Evolutionary conservation across 2,329 filamentous ascomycete genomes (phyloP), one percentile per base, ranked within the genome.

Genomic region (Aspergillus alliaceus): DNA sequence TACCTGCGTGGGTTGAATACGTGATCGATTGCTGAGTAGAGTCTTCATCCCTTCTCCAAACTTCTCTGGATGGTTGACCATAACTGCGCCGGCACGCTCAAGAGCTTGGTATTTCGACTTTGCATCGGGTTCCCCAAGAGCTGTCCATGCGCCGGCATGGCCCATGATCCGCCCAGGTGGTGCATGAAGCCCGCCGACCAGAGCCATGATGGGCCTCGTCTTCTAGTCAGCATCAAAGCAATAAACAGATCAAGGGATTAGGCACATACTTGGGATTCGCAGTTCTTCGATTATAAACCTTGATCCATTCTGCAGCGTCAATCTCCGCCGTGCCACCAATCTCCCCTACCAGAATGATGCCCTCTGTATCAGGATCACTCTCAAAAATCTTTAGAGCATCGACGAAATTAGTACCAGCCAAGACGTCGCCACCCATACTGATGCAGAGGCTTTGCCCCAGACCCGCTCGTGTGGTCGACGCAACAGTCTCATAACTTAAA

Each of bases 401-500:
- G 1, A 87, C 82, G 61, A 93, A 86, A 55, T 87, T 87, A 2
- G 90, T 93, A 0, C 90, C 90, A 1, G 87, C 85, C 55, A 91
- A 76, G 34, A 89, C 81, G 67, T 93, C 90, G 2, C 90, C 90
- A 2, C 90, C 90, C 79, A 93, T 88, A 15, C 88, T 89, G 44
- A 93, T 86, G 40, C 89, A 90, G 6, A 92, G 76, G 66, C 88
- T 91, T 72, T 93, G 90, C 0, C 90, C 90, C 1, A 93, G 76
- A 0, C 90, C 89, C n/a, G 84, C 86, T 59, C 86, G 80, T 6
- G 88, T 90, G 24, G 90, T 86, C 1, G 88, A 87, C 0, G 87
- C 90, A 1, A 92, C 90, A 2, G 90, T 86, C 71, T 93, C 90
- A 66, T 93, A 93, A 59, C 88, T 91, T 39, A 93, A 75, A 0